These are phyloP conservation scores for Fusarium proliferatum DNA, from an alignment of 2,329 filamentous ascomycete genomes.

Conservation along the genomic window DNA sequence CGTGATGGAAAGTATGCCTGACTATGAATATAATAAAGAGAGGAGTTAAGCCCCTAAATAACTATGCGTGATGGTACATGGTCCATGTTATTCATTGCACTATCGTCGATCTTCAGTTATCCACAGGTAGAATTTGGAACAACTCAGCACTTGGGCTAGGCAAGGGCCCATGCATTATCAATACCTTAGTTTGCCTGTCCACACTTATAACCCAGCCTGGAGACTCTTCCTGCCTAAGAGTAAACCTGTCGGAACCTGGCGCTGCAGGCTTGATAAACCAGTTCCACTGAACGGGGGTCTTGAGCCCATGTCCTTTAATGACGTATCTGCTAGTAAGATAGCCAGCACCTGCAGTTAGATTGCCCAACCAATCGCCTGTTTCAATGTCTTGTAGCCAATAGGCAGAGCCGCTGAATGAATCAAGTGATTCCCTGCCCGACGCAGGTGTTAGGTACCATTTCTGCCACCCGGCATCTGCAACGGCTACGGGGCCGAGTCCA, in stretches of 20 bases:
- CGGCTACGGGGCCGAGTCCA: no score
- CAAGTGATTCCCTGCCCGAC: neutral
- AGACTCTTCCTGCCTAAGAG: neutral
- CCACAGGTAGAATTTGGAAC: neutral
- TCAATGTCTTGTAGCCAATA: neutral
- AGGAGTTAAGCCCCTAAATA: rapidly evolving
- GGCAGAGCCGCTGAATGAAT: rapidly evolving
- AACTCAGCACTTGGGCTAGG: rapidly evolving
- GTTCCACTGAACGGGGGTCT: neutral
- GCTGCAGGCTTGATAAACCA: neutral
- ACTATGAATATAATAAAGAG: rapidly evolving
- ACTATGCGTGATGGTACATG: no score
- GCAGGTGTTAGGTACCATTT: neutral
- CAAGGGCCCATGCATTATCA: no score
- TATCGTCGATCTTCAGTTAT: neutral
- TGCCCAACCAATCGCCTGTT: no score
- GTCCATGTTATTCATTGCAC: no score
- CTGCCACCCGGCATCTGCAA: no score
- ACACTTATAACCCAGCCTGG: neutral
- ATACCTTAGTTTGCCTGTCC: no score
- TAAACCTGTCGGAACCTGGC: neutral
- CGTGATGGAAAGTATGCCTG: rapidly evolving
- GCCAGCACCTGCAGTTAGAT: no score
- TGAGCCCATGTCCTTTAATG: no score
- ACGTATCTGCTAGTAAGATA: no score